Evolutionary conservation across 441 rosid species (phyloP), one percentile per base, ranked within the genome.

Genomic region (Hypseocharis bilobata): DNA sequence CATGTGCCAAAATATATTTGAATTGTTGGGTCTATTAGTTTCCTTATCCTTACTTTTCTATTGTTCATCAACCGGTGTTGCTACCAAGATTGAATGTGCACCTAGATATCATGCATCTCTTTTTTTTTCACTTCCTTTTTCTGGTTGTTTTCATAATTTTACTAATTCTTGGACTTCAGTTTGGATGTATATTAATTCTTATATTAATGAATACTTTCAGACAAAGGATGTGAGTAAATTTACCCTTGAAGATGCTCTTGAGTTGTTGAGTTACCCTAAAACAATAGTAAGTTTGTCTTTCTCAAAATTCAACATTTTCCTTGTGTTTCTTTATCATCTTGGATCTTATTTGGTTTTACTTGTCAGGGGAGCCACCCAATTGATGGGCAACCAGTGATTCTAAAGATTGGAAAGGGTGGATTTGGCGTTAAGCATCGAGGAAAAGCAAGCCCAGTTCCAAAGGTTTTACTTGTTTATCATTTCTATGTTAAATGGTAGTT

Each of bases 181-280:
- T 3, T 20, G 7, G 27, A 54, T 23, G 4, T 17, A 1, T 52
- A 17, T 13, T 52, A 3, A 20, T 10, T 25, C 10, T 6, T 27
- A 17, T 47, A 7, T 47, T 7, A 23, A n/a, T 42, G 34, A 65
- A n/a, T 51, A 51, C 69, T 79, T 66, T 26, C 78, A 94, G 99
- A 78, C 83, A 69, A 91, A 85, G 78, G 88, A 86, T 73, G 81
- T 85, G 72, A 69, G 63, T 38, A 70, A 87, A 25, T 74, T 91
- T 73, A 84, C 92, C 14, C 76, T 91, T 36, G 85, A 81, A 82
- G 84, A 79, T 73, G 97, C 97, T 69, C 78, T 91, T 25, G 86
- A 87, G 57, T 69, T 89, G 84, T 76, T 93, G 56, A 86, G 84
- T 14, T 91, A 81, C 77, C 99, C 97, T 20, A 6, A 87, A 60